Conservation (phyloP, 192 early-diverging fungal species). For the Podila minutissima region DNA sequence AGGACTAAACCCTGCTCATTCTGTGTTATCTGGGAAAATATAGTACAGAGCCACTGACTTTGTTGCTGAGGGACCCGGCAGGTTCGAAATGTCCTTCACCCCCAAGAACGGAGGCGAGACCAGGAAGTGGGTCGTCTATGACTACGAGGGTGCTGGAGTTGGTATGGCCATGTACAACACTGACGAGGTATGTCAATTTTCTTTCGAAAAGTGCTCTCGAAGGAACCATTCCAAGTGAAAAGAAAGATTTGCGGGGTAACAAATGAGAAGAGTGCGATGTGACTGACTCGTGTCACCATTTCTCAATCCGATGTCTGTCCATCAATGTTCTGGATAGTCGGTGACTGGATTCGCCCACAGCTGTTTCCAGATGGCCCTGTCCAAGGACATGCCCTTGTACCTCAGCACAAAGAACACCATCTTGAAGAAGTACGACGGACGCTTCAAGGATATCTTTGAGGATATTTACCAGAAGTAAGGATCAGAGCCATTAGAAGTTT, state of each 20-base stretch:
- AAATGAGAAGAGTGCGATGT: not conserved
- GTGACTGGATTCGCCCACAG: conserved; percentile 93
- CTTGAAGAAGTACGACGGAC: conserved; percentile 96
- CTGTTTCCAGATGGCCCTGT: conserved; percentile 94
- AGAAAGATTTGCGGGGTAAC: not conserved
- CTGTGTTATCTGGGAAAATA: not conserved
- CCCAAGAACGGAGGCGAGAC: conserved; percentile 76
- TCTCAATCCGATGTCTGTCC: not conserved
- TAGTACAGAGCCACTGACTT: conserved; percentile 98
- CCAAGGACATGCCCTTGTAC: conserved; percentile 95
- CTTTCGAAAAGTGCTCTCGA: not conserved
- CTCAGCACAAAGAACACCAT: conserved; percentile 98
- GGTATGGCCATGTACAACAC: conserved; percentile 98
- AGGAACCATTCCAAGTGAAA: too few relatives aligned
- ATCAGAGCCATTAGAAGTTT: too few relatives aligned
- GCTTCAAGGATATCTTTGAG: conserved; percentile 99
- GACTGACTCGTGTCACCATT: not conserved
- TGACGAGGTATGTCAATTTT: conserved; percentile 57
- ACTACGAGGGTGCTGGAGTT: conserved; percentile 89
- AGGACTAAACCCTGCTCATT: conserved; percentile 6
- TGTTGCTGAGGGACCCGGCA: conserved; percentile 89
- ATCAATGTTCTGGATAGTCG: conserved; percentile 56
- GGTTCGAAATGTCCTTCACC: conserved; percentile 90
- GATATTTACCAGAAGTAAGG: conserved; percentile 80
- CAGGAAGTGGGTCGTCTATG: conserved; percentile 76